phyloP scores from a whole-genome alignment of 352 stramenopile species.

The Thraustotheca clavata region DNA sequence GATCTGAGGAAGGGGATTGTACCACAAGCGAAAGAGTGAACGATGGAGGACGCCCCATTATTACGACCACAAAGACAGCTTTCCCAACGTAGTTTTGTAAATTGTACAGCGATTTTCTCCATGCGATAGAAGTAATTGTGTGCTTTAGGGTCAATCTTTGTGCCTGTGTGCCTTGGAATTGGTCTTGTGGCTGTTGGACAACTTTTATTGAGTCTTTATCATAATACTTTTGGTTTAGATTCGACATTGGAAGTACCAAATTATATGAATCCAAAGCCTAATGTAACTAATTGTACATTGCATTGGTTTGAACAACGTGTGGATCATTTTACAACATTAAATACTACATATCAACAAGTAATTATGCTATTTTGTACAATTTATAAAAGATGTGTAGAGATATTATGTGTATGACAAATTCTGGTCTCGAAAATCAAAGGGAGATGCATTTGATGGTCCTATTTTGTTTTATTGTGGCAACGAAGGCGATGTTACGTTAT shows the following conservation, averaged over 20 bases:
- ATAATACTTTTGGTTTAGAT: background rate
- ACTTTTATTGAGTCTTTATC: background rate
- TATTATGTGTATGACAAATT: conserved; percentile 88
- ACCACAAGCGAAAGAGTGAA: too few species aligned
- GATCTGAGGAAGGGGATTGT: too few species aligned
- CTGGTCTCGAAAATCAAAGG: conserved; percentile 36
- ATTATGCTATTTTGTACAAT: background rate
- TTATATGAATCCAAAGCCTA: background rate
- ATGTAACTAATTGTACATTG: conserved; percentile 69
- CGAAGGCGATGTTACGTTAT: conserved; percentile 92
- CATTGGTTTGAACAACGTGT: conserved; percentile 83
- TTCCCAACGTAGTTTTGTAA: too few species aligned
- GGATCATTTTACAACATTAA: conserved; percentile 83
- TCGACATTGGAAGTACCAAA: background rate
- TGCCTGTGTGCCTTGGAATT: background rate
- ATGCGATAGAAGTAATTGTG: too few species aligned
- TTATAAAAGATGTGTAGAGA: conserved; percentile 58
- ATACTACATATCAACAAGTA: conserved; percentile 21
- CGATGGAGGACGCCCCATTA: too few species aligned
- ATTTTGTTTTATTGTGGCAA: conserved; percentile 95
- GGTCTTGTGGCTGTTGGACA: background rate
- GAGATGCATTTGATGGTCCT: conserved; percentile 26
- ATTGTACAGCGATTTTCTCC: too few species aligned
- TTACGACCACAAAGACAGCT: too few species aligned
- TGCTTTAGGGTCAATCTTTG: conserved; percentile 2